Conservation (phyloP, 2,329 filamentous ascomycete species). For the Epichloe aotearoae region DNA sequence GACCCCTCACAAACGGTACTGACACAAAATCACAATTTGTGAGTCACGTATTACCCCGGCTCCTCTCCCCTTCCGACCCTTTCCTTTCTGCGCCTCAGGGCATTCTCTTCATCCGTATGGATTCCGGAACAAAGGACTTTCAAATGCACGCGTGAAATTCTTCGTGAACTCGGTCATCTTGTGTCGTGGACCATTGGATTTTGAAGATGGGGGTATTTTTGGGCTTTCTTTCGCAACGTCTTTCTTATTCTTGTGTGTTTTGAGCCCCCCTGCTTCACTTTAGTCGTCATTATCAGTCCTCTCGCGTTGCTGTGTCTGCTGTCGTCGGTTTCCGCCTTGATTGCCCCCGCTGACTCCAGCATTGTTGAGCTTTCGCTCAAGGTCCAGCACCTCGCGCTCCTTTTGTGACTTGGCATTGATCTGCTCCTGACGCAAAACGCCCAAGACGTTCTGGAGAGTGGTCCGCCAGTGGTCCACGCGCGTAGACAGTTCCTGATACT, state of each 20-base stretch:
- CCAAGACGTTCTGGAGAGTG: slow-evolving; percentile 65
- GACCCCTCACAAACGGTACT: not conserved
- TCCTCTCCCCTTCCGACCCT: too few species aligned
- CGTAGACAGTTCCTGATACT: slow-evolving; percentile 90
- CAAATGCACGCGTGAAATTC: too few species aligned
- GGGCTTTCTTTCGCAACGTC: not conserved
- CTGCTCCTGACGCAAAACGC: slow-evolving; percentile 69
- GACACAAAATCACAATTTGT: not conserved
- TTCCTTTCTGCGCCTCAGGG: too few species aligned
- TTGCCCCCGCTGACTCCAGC: slow-evolving; percentile 22
- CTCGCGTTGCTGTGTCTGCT: slow-evolving; percentile 29
- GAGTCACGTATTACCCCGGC: not conserved
- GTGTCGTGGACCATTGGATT: too few species aligned
- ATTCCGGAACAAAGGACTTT: too few species aligned
- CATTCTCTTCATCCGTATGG: too few species aligned
- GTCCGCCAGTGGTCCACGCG: slow-evolving; percentile 84
- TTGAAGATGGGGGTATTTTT: too few species aligned
- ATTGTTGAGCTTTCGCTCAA: slow-evolving; percentile 51
- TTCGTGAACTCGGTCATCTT: too few species aligned
- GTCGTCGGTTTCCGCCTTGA: slow-evolving; percentile 18
- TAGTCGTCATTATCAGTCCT: slow-evolving; percentile 45
- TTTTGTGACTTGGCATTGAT: slow-evolving; percentile 61
- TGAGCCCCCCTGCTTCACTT: slow-evolving; percentile 10
- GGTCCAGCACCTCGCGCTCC: slow-evolving; percentile 62
- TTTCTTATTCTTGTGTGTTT: slow-evolving; percentile 5